These are phyloP conservation scores for Tylopilus vinaceipallidus DNA, from an alignment of 768 basidiomycete species.

Conservation along the genomic window DNA sequence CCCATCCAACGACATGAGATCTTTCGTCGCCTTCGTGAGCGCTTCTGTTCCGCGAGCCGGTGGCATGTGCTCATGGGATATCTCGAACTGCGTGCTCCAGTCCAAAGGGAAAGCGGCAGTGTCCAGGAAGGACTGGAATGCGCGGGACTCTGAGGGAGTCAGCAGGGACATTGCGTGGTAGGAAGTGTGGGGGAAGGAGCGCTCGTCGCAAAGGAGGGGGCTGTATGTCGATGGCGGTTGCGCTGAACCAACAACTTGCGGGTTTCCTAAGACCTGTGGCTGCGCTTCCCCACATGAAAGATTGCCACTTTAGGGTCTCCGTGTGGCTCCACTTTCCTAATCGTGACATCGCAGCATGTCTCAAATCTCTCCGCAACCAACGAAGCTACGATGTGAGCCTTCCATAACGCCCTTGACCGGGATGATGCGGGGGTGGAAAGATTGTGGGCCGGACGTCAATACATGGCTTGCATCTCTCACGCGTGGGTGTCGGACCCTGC, in stretches of 20 bases:
- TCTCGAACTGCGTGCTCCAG: constrained; percentile 43
- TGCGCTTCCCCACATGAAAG: constrained; percentile 28
- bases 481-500: not conserved
- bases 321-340: constrained; percentile 16
- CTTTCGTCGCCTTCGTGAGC: constrained; percentile 76
- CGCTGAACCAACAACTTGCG: constrained; percentile 17
- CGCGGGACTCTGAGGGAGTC: constrained; percentile 62
- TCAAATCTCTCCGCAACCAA: no score
- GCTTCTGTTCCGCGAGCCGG: constrained; percentile 58
- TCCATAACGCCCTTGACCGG: not conserved
- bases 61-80: constrained; percentile 44
- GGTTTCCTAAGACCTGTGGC: constrained; percentile 28
- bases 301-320: constrained; percentile 21
- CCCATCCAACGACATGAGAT: constrained; percentile 71
- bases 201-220: not conserved
- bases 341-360: not conserved
- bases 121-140: constrained; percentile 69
- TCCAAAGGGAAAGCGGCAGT: constrained; percentile 41
- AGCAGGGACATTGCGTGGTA: constrained; percentile 52
- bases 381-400: no score
- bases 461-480: not conserved
- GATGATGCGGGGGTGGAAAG: not conserved
- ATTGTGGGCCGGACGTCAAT: not conserved
- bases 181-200: not conserved
- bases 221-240: constrained; percentile 11